These are phyloP conservation scores for Yamadazyma jaroonii DNA, from an alignment of 1,139 yeast genomes.

Conservation along the genomic window DNA sequence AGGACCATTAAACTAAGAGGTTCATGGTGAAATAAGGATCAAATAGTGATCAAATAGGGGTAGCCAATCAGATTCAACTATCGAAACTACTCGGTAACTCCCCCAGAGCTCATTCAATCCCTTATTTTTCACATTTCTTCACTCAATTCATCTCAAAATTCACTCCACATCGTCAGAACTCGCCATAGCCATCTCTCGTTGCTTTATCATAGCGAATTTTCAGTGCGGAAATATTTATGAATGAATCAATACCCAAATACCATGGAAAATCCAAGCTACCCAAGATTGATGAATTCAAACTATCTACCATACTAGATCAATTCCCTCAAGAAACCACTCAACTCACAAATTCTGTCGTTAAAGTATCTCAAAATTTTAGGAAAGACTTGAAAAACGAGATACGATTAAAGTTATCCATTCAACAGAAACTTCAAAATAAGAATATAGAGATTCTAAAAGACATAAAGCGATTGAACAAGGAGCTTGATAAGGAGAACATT, in stretches of 20 bases:
- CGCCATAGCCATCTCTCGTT: not conserved
- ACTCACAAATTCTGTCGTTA: conserved; percentile 30
- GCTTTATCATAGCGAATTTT: not conserved
- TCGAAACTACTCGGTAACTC: too few species aligned
- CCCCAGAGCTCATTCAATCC: too few species aligned
- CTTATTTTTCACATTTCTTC: too few species aligned
- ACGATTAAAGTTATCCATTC: conserved; percentile 31
- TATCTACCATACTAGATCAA: conserved; percentile 33
- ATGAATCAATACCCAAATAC: conserved; percentile 1
- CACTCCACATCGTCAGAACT: not conserved
- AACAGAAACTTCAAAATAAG: conserved; percentile 37
- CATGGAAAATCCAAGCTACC: conserved; percentile 20
- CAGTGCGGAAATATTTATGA: not conserved
- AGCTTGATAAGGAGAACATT: conserved; percentile 20
- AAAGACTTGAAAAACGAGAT: conserved; percentile 39
- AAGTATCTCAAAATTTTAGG: conserved; percentile 36
- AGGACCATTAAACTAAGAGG: too few species aligned
- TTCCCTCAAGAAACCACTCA: conserved; percentile 31
- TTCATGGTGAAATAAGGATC: too few species aligned
- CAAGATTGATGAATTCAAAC: conserved; percentile 35
- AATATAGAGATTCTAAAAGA: conserved; percentile 31
- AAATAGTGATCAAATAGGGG: too few species aligned
- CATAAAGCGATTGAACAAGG: conserved; percentile 15
- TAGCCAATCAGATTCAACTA: too few species aligned
- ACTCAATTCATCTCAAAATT: not conserved